These are phyloP conservation scores for Metarhizium album DNA, from an alignment of 2,329 filamentous ascomycete genomes.

Conservation along the genomic window DNA sequence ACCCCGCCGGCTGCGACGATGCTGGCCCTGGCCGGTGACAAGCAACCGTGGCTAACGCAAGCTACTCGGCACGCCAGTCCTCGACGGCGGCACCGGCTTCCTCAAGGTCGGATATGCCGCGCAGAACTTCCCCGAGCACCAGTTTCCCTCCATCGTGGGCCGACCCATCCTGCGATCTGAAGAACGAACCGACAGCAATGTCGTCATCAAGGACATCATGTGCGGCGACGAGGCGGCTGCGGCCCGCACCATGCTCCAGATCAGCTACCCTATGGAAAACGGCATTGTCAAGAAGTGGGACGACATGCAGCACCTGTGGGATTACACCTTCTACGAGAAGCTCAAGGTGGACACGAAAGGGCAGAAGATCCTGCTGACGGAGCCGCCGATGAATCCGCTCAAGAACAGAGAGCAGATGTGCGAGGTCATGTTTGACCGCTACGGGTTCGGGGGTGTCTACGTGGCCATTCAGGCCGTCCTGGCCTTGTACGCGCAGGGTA, in stretches of 20 bases:
- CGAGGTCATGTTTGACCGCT: slow-evolving; percentile 98
- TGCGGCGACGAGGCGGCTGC: slow-evolving; percentile 96
- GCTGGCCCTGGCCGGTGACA: background rate
- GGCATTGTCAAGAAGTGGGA: slow-evolving; percentile 99
- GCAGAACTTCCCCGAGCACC: slow-evolving; percentile 98
- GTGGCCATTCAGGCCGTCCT: slow-evolving; percentile 96
- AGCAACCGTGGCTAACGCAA: slow-evolving; percentile 9
- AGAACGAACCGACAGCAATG: slow-evolving; percentile 55
- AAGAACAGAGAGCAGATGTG: slow-evolving; percentile 97
- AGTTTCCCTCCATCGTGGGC: slow-evolving; percentile 96
- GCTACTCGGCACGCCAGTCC: slow-evolving; percentile 47
- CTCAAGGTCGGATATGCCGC: slow-evolving; percentile 98
- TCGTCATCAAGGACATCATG: slow-evolving; percentile 95
- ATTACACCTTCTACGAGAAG: slow-evolving; percentile 97
- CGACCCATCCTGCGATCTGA: slow-evolving; percentile 95
- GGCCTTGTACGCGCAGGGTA: slow-evolving; percentile 91
- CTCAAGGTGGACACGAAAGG: slow-evolving; percentile 83
- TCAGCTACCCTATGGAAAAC: slow-evolving; percentile 99
- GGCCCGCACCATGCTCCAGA: slow-evolving; percentile 93
- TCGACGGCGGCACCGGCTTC: slow-evolving; percentile 99
- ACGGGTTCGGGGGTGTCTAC: slow-evolving; percentile 92
- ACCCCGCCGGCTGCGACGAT: background rate
- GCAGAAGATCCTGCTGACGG: slow-evolving; percentile 93
- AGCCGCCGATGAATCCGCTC: slow-evolving; percentile 95
- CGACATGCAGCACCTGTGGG: slow-evolving; percentile 99